A percentile compares a stretch with the other conserved stretches of the same genome.
These are phyloP conservation scores for Cyberlindnera nakhonratchasimensis DNA, from an alignment of 805 yeast species.

Conservation along the genomic window DNA sequence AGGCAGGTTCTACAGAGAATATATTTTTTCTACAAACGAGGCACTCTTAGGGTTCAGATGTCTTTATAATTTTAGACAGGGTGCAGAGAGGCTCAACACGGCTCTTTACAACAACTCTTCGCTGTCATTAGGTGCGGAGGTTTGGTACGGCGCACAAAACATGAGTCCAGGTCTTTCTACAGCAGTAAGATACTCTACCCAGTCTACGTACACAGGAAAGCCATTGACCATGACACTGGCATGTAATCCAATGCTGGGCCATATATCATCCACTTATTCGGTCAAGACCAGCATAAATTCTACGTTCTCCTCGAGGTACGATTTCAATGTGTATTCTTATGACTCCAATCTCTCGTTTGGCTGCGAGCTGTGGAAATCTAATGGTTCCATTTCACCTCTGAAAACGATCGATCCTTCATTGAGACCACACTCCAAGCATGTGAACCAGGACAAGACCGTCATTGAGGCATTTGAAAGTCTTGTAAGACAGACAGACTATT, in stretches of 20 bases:
- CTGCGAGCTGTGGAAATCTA: slow-evolving; percentile 70
- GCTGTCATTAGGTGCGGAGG: slow-evolving; percentile 74
- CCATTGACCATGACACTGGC: slow-evolving; percentile 88
- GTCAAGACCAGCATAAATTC: slow-evolving; percentile 73
- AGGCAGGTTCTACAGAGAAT: slow-evolving; percentile 64
- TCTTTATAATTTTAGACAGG: slow-evolving; percentile 56
- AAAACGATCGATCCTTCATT: slow-evolving; percentile 28
- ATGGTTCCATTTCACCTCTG: slow-evolving; percentile 19
- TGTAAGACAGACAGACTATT: slow-evolving; percentile 51
- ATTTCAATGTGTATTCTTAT: slow-evolving; percentile 87
- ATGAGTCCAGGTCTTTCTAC: slow-evolving; percentile 90
- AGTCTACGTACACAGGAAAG: slow-evolving; percentile 80
- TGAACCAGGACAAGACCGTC: slow-evolving; percentile 36
- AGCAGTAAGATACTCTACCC: slow-evolving; percentile 79
- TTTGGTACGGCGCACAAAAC: slow-evolving; percentile 81
- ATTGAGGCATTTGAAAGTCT: slow-evolving; percentile 49
- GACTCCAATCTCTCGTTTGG: slow-evolving; percentile 85
- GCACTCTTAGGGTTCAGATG: slow-evolving; percentile 77
- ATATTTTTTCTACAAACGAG: slow-evolving; percentile 80
- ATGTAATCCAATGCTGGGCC: slow-evolving; percentile 86
- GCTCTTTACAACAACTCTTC: slow-evolving; percentile 57
- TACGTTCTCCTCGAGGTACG: slow-evolving; percentile 79
- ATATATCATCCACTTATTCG: slow-evolving; percentile 81
- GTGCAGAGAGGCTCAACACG: slow-evolving; percentile 36
- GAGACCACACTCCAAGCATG: slow-evolving; percentile 30